phyloP scores from a whole-genome alignment of 164 flowering plant genomes.

The Akebia trifoliata region DNA sequence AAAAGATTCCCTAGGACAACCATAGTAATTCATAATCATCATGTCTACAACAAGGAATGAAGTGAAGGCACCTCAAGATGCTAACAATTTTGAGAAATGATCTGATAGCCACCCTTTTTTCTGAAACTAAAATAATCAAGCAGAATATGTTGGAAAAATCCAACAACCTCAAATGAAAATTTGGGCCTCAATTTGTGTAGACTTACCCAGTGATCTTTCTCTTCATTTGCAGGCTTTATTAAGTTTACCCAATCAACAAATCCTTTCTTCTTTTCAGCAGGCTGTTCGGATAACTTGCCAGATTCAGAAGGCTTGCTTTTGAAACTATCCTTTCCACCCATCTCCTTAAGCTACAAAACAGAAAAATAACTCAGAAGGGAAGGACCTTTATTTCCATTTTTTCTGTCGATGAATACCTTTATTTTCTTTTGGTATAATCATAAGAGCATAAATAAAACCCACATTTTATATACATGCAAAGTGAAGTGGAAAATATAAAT shows the following conservation, averaged over 20 bases:
- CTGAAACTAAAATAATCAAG: not conserved
- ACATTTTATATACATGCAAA: too few species aligned
- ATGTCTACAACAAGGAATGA: too few species aligned
- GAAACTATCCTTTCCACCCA: conserved; percentile 50
- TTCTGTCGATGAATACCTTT: too few species aligned
- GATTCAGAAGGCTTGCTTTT: conserved; percentile 49
- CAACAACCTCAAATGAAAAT: not conserved
- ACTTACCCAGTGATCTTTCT: conserved; percentile 97
- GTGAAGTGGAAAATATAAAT: too few species aligned
- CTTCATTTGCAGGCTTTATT: conserved; percentile 83
- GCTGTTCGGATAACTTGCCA: conserved; percentile 47
- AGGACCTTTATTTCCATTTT: not conserved
- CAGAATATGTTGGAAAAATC: not conserved
- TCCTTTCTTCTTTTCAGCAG: conserved; percentile 75
- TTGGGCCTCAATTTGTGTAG: not conserved
- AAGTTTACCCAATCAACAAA: conserved; percentile 73
- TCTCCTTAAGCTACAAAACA: conserved; percentile 75
- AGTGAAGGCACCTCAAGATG: too few species aligned
- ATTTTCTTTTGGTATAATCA: too few species aligned
- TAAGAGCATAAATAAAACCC: too few species aligned
- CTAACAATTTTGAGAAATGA: too few species aligned
- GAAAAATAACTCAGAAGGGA: not conserved
- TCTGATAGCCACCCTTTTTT: too few species aligned
- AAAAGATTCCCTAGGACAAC: too few species aligned
- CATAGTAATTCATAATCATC: too few species aligned